Percentiles rank a stretch among this genome's conserved stretches.
Evolutionary conservation across 768 basidiomycete species (phyloP).

Genomic region (Suillus cothurnatus): DNA sequence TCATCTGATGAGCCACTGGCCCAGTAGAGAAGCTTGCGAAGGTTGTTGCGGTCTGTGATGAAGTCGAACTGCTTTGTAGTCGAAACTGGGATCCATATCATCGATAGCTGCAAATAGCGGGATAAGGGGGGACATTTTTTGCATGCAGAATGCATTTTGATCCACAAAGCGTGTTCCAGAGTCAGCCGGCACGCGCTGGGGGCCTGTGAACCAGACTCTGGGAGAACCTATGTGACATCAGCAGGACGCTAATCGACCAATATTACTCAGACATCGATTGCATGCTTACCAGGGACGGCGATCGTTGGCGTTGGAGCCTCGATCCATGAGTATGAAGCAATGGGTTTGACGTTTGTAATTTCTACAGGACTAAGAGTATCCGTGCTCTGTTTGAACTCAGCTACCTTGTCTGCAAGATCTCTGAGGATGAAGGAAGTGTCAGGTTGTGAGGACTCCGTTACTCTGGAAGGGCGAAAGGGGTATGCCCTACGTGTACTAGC

Average conservation of each 20-base stretch:
- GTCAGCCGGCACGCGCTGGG: constrained; percentile 59
- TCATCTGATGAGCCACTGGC: constrained; percentile 26
- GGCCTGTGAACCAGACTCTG: constrained; percentile 55
- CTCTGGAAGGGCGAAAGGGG: background rate
- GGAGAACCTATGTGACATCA: constrained; percentile 52
- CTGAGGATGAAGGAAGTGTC: constrained; percentile 21
- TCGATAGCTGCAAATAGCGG: constrained; percentile 67
- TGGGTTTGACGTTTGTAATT: constrained; percentile 42
- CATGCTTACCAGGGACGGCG: constrained; percentile 46
- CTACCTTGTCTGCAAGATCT: constrained; percentile 23
- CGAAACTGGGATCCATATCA: constrained; percentile 30
- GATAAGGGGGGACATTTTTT: constrained; percentile 41
- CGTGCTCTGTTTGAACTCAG: constrained; percentile 19
- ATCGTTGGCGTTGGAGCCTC: constrained; percentile 47
- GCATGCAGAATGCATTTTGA: constrained; percentile 55
- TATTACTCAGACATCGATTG: background rate
- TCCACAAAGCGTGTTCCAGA: constrained; percentile 51
- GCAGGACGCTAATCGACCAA: background rate
- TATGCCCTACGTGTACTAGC: background rate
- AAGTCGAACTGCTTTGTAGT: constrained; percentile 39
- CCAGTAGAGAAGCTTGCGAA: constrained; percentile 68
- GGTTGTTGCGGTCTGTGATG: constrained; percentile 65
- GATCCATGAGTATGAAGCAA: constrained; percentile 60
- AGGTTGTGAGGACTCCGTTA: background rate
- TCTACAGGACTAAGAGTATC: constrained; percentile 20